Evolutionary conservation across 2,329 filamentous ascomycete genomes (phyloP).

Genomic region (Calonectria pteridis): DNA sequence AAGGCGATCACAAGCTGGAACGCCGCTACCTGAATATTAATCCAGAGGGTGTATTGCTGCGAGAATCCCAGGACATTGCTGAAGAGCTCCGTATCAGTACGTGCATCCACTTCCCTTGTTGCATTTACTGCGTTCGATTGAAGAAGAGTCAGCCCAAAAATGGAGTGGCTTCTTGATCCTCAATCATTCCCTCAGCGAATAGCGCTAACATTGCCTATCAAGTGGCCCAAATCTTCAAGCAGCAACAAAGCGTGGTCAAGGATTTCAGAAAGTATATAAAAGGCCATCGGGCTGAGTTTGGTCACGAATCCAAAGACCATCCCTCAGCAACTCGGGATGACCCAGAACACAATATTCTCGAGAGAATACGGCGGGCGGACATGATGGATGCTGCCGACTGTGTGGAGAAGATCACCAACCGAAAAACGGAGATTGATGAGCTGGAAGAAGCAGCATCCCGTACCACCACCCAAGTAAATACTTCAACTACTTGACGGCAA

Average conservation of each 20-base stretch:
- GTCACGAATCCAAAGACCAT: not conserved
- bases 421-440: not conserved
- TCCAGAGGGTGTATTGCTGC: slow-evolving; percentile 1
- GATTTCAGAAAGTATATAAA: not conserved
- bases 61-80: slow-evolving; percentile 2
- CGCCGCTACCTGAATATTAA: slow-evolving; percentile 2
- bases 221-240: slow-evolving; percentile 1
- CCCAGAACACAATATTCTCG: not conserved
- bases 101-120: not conserved
- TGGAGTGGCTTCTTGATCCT: not conserved
- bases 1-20: not conserved
- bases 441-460: not conserved
- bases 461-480: not conserved
- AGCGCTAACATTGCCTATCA: not conserved
- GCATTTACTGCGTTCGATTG: too few species aligned
- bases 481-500: too few species aligned
- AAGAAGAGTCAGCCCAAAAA: too few species aligned
- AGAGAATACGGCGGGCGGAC: not conserved
- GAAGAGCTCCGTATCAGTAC: slow-evolving; percentile 8
- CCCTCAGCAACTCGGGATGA: not conserved
- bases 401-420: not conserved
- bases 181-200: too few species aligned
- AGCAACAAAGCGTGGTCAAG: not conserved
- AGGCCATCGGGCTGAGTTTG: not conserved
- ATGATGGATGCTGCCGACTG: not conserved